Evolutionary conservation across 208 protist genomes (phyloP), one percentile per base, ranked within the genome.

Genomic region (Acanthamoeba triangularis): DNA sequence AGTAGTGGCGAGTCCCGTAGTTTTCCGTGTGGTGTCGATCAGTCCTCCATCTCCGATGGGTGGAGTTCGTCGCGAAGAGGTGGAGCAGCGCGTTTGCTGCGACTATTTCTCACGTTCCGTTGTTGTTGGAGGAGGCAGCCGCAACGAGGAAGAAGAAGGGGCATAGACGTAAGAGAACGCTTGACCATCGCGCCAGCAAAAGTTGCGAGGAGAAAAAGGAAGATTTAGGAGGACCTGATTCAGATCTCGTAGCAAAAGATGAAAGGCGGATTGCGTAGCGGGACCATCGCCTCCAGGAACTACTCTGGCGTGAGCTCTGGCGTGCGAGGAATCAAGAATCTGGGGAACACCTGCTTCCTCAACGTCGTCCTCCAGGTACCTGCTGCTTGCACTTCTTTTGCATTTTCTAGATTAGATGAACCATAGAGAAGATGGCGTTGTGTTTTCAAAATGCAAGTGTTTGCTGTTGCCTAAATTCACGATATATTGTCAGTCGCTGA

Each of bases 331-430:
- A 90, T 90, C 52, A 90, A 90, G 82, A 90, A 90, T 30, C 54
- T 90, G 41, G 82, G 82, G 49, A 90, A 90, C 49, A 90, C 82
- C 14, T 90, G 82, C 82, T 90, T 67, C 82, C 82, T 90, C 49
- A 90, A 90, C 82, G 82, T 90, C 0, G 33, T 90, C 25, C 82
- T 90, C 10, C 82, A 90, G 82, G 82, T 90, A 56, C 47, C 49
- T 18, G 13, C 13, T 20, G 49, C 7, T 54, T 54, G 7, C 49
- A 8, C 14, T 54, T 18, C 20, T 82, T 82, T 47, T 7, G 2
- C n/a, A 10, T 7, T 1, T 82, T 82, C 2, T 33, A 7, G 3
- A 82, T 82, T 67, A 67, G 16, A 74, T 25, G 25, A 30, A 18
- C 61, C 16, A 28, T 67, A 7, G 28, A n/a, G 16, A n/a, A 28